phyloP scores from a whole-genome alignment of 148 eudicot genomes.

The Selenicereus undatus region DNA sequence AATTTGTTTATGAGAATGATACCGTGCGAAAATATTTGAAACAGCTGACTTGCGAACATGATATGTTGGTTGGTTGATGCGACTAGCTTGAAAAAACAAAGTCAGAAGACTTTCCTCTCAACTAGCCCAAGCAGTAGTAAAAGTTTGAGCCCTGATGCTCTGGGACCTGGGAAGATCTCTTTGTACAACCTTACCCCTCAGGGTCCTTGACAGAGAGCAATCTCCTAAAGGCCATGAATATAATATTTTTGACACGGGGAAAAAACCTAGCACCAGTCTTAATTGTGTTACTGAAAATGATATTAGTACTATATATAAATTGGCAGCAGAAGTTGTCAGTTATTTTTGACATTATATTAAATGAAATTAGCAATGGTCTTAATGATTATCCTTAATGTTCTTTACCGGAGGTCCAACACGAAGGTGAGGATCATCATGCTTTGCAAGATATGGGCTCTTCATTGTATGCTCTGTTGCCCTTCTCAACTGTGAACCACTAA shows the following conservation, averaged over 20 bases:
- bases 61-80: background rate
- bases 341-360: background rate
- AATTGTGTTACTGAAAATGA: background rate
- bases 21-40: background rate
- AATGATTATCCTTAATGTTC: background rate
- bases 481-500: background rate
- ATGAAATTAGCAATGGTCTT: background rate
- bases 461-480: background rate
- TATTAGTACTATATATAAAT: background rate
- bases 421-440: background rate
- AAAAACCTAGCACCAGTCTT: background rate
- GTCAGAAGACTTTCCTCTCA: background rate
- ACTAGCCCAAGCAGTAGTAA: background rate
- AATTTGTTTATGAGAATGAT: background rate
- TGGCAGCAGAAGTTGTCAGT: background rate
- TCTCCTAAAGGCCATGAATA: background rate
- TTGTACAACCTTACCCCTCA: background rate
- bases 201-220: background rate
- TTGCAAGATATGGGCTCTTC: background rate
- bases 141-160: background rate
- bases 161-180: background rate
- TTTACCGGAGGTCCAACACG: too few relatives aligned
- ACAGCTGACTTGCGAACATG: background rate
- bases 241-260: background rate
- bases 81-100: background rate